Evolutionary conservation across 306 rosid species (phyloP).

Genomic region (Vigna radiata): DNA sequence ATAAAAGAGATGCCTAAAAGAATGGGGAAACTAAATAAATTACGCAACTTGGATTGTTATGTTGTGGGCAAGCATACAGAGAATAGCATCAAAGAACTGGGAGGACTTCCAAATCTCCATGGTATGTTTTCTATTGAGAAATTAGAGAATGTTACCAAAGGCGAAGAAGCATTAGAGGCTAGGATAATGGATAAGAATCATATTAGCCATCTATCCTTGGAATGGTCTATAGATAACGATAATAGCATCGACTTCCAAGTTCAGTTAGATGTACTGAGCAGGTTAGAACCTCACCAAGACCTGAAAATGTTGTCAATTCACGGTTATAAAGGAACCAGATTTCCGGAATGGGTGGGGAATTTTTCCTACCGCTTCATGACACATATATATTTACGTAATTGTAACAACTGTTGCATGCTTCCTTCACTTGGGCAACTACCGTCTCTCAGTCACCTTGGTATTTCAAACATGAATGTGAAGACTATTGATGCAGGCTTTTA

Average conservation of each 20-base stretch:
- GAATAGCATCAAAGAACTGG: neutral
- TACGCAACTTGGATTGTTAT: neutral
- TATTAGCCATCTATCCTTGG: neutral
- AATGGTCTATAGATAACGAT: neutral
- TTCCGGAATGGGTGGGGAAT: neutral
- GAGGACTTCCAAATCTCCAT: neutral
- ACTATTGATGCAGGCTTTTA: too few relatives aligned
- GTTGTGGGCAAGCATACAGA: neutral
- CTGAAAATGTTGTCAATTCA: neutral
- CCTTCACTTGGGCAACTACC: too few relatives aligned
- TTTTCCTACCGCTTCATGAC: neutral
- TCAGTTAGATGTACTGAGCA: neutral
- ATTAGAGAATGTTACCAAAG: neutral
- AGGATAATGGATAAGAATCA: neutral
- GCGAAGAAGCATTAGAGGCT: neutral
- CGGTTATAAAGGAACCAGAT: neutral
- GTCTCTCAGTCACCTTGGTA: fast-evolving
- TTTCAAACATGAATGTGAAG: too few relatives aligned
- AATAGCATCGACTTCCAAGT: neutral
- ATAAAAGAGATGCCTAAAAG: constrained; percentile 7
- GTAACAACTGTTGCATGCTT: too few relatives aligned
- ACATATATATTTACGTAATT: fast-evolving
- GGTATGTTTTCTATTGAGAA: neutral
- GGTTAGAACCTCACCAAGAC: neutral
- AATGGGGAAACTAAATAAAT: neutral